phyloP scores from a whole-genome alignment of 1,139 yeast species.

The Kurtzmaniella quercitrusa region DNA sequence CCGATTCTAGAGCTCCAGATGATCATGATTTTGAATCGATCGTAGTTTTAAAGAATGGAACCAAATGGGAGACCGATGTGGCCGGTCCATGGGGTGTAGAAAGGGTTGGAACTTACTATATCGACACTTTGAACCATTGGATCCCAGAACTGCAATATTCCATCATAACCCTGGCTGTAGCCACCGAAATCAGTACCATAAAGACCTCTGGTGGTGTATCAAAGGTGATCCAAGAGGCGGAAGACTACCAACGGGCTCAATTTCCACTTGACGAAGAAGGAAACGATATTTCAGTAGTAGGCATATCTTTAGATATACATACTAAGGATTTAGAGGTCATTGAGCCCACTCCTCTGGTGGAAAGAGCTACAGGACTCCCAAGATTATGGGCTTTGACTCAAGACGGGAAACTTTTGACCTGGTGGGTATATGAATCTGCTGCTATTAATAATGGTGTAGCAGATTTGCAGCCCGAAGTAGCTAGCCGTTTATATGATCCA shows the following conservation, averaged over 20 bases:
- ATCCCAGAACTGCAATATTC: constrained; percentile 21
- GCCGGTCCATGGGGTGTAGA: constrained; percentile 58
- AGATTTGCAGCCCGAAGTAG: constrained; percentile 14
- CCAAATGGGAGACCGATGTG: constrained; percentile 36
- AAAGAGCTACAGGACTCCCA: constrained; percentile 52
- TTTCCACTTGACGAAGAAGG: constrained; percentile 65
- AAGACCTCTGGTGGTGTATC: constrained; percentile 21
- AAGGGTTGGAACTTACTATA: constrained; percentile 48
- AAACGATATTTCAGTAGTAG: constrained; percentile 69
- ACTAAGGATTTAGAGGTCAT: constrained; percentile 32
- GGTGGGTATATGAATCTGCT: constrained; percentile 58
- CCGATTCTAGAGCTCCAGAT: constrained; percentile 17
- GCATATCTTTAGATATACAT: constrained; percentile 58
- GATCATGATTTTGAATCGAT: constrained; percentile 16
- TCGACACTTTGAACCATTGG: constrained; percentile 42
- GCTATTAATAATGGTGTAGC: constrained; percentile 34
- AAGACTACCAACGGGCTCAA: constrained; percentile 68
- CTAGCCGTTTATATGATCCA: background rate
- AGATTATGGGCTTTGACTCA: constrained; percentile 58
- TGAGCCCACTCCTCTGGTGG: constrained; percentile 58
- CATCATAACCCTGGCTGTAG: constrained; percentile 55
- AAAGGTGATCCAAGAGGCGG: constrained; percentile 37
- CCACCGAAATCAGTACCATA: constrained; percentile 54
- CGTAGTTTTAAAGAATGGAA: constrained; percentile 12
- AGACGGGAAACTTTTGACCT: constrained; percentile 56